A percentile compares a stretch with the other conserved stretches of the same genome.
phyloP scores from a whole-genome alignment of 2,329 filamentous ascomycete genomes.

The Neospermospora avenae region DNA sequence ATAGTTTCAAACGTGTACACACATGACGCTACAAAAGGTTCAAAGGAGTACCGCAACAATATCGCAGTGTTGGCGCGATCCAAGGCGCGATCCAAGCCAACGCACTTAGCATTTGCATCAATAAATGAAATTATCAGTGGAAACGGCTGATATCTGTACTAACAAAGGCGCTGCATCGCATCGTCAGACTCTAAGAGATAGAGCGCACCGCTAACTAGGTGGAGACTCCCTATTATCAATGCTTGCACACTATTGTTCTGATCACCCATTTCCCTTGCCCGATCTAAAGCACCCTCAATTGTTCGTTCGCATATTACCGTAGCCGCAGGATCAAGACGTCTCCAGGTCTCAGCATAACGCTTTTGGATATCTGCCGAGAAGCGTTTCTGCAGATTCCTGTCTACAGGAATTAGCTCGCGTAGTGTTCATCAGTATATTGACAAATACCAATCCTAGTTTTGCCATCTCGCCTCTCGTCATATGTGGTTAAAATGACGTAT shows the following conservation, averaged over 20 bases:
- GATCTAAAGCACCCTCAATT: constrained; percentile 52
- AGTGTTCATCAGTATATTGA: neutral
- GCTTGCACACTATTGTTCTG: constrained; percentile 26
- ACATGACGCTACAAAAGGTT: no score
- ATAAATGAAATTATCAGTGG: no score
- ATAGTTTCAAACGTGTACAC: no score
- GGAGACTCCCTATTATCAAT: constrained; percentile 59
- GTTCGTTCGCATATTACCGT: constrained; percentile 43
- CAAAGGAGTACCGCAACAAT: no score
- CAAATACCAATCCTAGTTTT: constrained; percentile 7
- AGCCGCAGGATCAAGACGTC: constrained; percentile 14
- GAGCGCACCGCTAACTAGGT: constrained; percentile 52
- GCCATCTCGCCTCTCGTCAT: constrained; percentile 8
- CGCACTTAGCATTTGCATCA: no score
- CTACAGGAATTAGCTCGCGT: neutral
- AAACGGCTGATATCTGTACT: no score
- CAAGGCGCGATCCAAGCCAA: no score
- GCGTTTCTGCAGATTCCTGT: constrained; percentile 6
- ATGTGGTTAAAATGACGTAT: constrained; percentile 22
- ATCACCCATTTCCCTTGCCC: constrained; percentile 39
- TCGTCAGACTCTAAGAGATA: neutral
- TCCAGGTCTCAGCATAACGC: constrained; percentile 20
- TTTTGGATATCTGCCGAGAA: constrained; percentile 8
- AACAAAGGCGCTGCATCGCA: neutral
- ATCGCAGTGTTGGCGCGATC: no score